Conservation (phyloP, 2,329 filamentous ascomycete species). For the Fusarium pseudocircinatum region DNA sequence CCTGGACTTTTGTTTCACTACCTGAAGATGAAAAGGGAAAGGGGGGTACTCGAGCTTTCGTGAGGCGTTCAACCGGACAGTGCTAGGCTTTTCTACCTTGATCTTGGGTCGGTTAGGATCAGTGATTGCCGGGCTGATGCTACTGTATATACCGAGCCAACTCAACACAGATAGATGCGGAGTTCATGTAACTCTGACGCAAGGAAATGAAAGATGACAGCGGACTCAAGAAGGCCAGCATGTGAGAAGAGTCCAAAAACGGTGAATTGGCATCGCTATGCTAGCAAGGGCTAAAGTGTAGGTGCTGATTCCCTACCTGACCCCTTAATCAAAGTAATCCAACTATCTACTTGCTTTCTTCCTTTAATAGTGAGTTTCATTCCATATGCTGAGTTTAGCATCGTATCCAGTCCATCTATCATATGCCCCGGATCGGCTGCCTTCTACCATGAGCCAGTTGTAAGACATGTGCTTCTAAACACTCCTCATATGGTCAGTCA, state of each 20-base stretch:
- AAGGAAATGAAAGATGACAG: slow-evolving; percentile 17
- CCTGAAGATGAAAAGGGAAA: slow-evolving; percentile 12
- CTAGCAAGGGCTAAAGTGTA: slow-evolving; percentile 18
- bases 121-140: slow-evolving; percentile 5
- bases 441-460: not conserved
- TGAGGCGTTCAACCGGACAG: slow-evolving; percentile 42
- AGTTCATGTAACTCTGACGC: slow-evolving; percentile 15
- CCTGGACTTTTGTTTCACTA: slow-evolving; percentile 17
- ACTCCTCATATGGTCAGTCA: slow-evolving; percentile 2
- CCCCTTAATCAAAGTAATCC: not conserved
- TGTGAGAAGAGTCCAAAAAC: not conserved
- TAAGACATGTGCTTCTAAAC: not conserved
- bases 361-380: not conserved
- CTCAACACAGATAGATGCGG: slow-evolving; percentile 27
- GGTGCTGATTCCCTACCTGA: slow-evolving; percentile 29
- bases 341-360: slow-evolving; percentile 1
- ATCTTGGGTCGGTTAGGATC: slow-evolving; percentile 9
- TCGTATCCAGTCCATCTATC: not conserved
- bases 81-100: slow-evolving; percentile 12
- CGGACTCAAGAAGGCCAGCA: not conserved
- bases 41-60: slow-evolving; percentile 23
- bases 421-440: not conserved
- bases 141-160: slow-evolving; percentile 31
- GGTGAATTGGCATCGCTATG: slow-evolving; percentile 24
- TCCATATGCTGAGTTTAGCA: not conserved